phyloP scores from a whole-genome alignment of 805 yeast species.

The Yamadazyma paraphyllophila region DNA sequence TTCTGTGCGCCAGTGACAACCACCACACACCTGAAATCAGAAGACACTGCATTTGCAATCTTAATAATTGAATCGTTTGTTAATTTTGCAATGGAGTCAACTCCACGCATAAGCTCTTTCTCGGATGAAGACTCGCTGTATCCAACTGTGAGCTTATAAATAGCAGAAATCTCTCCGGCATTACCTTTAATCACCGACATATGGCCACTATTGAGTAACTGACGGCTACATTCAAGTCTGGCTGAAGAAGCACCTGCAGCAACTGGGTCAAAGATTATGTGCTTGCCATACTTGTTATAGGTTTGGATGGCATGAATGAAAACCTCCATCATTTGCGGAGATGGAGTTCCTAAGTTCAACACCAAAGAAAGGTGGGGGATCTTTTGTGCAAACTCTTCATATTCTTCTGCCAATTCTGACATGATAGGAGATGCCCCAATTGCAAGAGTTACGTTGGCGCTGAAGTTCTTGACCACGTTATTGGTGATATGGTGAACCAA shows the following conservation, averaged over 20 bases:
- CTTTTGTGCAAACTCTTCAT: constrained; percentile 54
- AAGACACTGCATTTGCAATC: constrained; percentile 51
- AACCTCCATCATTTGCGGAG: constrained; percentile 39
- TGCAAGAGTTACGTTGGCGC: constrained; percentile 84
- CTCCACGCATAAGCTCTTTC: constrained; percentile 62
- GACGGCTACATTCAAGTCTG: constrained; percentile 48
- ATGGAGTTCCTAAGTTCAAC: constrained; percentile 75
- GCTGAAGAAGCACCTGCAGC: constrained; percentile 80
- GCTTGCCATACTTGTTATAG: constrained; percentile 56
- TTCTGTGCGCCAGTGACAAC: constrained; percentile 63
- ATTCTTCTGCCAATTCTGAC: constrained; percentile 75
- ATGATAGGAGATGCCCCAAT: constrained; percentile 85
- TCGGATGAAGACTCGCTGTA: constrained; percentile 19
- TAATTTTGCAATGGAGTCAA: constrained; percentile 47
- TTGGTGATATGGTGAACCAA: constrained; percentile 87
- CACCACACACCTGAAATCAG: constrained; percentile 53
- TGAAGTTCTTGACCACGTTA: constrained; percentile 81
- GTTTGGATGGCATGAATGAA: constrained; percentile 52
- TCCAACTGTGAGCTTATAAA: constrained; percentile 32
- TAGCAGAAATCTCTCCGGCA: constrained; percentile 76
- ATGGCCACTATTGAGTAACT: constrained; percentile 55
- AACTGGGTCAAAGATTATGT: constrained; percentile 86
- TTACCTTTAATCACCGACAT: constrained; percentile 79
- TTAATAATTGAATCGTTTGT: constrained; percentile 23
- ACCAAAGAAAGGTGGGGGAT: constrained; percentile 56